Conservation (phyloP, 495 filamentous ascomycete species). For the Tuber brumale region DNA sequence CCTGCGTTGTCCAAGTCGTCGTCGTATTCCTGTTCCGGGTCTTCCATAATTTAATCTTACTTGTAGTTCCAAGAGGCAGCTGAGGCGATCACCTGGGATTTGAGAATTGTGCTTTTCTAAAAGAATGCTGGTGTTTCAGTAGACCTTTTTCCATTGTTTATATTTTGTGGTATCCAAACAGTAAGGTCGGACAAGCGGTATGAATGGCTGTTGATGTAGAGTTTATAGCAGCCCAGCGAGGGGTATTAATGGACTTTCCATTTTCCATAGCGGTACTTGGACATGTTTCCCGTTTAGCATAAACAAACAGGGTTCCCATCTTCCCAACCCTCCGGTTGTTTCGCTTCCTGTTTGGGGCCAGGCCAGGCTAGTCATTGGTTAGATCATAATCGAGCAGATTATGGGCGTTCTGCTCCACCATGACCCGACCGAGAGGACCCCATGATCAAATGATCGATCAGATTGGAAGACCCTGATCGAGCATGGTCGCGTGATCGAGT, state of each 20-base stretch:
- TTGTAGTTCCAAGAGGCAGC: slow-evolving; percentile 68
- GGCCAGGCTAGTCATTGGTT: too few relatives aligned
- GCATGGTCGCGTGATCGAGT: too few relatives aligned
- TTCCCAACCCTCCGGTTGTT: not conserved
- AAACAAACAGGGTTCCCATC: not conserved
- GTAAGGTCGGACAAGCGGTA: not conserved
- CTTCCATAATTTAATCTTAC: slow-evolving; percentile 61
- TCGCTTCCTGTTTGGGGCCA: not conserved
- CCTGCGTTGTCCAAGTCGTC: slow-evolving; percentile 50
- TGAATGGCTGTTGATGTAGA: not conserved
- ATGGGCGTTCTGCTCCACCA: too few relatives aligned
- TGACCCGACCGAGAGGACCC: too few relatives aligned
- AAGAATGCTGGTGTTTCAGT: not conserved
- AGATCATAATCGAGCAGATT: too few relatives aligned
- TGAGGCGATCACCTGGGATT: slow-evolving; percentile 37
- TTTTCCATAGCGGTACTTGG: slow-evolving; percentile 8
- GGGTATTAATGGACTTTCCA: not conserved
- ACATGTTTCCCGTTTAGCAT: slow-evolving; percentile 8
- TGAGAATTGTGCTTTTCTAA: not conserved
- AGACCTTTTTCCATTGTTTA: not conserved
- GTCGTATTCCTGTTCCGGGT: slow-evolving; percentile 52
- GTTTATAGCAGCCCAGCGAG: not conserved
- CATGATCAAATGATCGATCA: too few relatives aligned
- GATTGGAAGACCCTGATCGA: too few relatives aligned
- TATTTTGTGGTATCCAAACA: not conserved